Evolutionary conservation across 2,329 filamentous ascomycete species (phyloP), one percentile per base, ranked within the genome.

Genomic region (Zalaria obscura): DNA sequence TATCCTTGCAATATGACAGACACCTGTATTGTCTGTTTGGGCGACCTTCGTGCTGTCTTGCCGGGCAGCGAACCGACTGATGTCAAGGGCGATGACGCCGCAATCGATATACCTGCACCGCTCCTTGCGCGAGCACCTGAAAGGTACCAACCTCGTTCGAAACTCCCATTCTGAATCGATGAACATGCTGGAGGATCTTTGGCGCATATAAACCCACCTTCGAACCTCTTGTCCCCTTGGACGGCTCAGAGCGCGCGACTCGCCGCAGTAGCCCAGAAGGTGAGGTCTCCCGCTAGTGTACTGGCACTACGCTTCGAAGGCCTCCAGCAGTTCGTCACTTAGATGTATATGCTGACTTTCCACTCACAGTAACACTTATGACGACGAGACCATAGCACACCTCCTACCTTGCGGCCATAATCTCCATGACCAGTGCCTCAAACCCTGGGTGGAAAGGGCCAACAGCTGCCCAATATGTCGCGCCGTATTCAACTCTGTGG

Each of bases 391-490:
- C 47, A 72, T 80, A 52, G 76, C 76, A 45, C 75, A 78, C 54
- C 56, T 80, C 27, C 58, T 78, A 45, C 80, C 86, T 37, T 98
- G 91, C 63, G 83, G 85, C 44, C 93, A 98, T 68, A 75, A 88
- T 52, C 71, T 98, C 52, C 91, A 98, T 66, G 81, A 98, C 66
- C 78, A 82, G 40, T 98, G 91, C 62, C 73, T 98, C 51, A 82
- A 83, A 53, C 85, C 87, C 52, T 98, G 91, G 91, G 86, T 89
- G 36, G 85, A 93, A 64, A 83, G 93, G 61, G 89, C 91, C 48
- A 98, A 96, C 64, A 95, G 88, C 59, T 98, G 91, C 62, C 91
- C 91, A 36, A 94, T 98, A 61, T 98, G 91, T 65, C 83, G 91
- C 51, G 83, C 85, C 54, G 78, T 75, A 48, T 96, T 98, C 68